These are phyloP conservation scores for Ophiorrhiza pumila DNA, from an alignment of 257 asterid genomes.

Conservation along the genomic window DNA sequence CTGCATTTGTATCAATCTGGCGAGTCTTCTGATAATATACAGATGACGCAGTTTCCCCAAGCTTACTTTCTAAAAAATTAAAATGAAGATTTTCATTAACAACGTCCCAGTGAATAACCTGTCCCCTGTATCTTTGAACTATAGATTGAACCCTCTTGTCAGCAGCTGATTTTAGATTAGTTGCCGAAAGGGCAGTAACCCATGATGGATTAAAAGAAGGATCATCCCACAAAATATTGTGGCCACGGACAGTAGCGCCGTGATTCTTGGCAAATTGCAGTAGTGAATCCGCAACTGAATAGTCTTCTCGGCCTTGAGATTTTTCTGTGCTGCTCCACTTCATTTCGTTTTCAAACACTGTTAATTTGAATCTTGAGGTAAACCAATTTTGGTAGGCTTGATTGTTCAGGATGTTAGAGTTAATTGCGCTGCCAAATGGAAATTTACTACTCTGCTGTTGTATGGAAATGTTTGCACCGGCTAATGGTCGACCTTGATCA, in stretches of 20 bases:
- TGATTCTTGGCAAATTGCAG: slow-evolving; percentile 34
- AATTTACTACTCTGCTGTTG: background rate
- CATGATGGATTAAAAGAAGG: slow-evolving; percentile 36
- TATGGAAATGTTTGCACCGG: background rate
- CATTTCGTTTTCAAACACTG: background rate
- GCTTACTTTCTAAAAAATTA: slow-evolving; percentile 36
- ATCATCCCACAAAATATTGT: slow-evolving; percentile 59
- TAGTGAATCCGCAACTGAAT: slow-evolving; percentile 39
- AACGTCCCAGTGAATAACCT: slow-evolving; percentile 71
- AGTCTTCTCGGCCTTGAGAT: background rate
- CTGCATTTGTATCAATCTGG: slow-evolving; percentile 38
- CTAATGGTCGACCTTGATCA: slow-evolving; percentile 11
- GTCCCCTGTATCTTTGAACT: slow-evolving; percentile 35
- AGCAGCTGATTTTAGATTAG: slow-evolving; percentile 30
- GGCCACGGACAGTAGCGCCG: slow-evolving; percentile 46
- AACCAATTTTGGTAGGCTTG: background rate
- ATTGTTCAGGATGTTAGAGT: background rate
- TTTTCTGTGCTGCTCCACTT: background rate
- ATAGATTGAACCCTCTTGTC: slow-evolving; percentile 38
- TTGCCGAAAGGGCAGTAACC: slow-evolving; percentile 34
- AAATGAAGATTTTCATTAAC: slow-evolving; percentile 58
- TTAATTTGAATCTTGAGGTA: background rate
- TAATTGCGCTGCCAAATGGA: background rate
- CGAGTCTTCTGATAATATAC: slow-evolving; percentile 30
- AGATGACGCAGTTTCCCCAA: slow-evolving; percentile 42